Percentiles rank a stretch among this genome's conserved stretches.
phyloP scores from a whole-genome alignment of 2,329 filamentous ascomycete genomes.

The Colletotrichum cordylinicola region DNA sequence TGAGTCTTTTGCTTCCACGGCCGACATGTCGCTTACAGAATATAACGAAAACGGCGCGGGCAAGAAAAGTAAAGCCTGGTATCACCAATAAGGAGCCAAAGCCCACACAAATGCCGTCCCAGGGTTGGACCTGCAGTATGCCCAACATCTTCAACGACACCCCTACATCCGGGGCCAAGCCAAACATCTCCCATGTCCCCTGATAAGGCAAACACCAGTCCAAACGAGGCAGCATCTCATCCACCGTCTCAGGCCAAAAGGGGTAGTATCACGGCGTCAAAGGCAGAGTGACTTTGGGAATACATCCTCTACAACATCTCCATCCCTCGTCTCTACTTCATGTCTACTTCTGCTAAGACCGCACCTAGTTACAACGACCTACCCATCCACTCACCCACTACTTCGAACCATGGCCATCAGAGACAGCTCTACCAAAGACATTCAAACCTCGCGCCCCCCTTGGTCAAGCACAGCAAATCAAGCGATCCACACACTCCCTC shows the following conservation, averaged over 20 bases:
- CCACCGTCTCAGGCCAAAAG: neutral
- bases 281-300: neutral
- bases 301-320: neutral
- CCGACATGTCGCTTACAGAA: neutral
- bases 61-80: neutral
- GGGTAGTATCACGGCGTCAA: neutral
- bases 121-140: neutral
- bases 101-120: neutral
- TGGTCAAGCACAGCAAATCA: neutral
- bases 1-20: neutral
- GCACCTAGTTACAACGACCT: neutral
- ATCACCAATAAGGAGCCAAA: neutral
- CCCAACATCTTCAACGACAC: neutral
- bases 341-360: neutral
- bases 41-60: neutral
- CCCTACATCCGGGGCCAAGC: neutral
- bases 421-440: neutral
- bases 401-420: neutral
- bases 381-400: neutral
- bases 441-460: neutral
- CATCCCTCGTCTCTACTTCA: neutral
- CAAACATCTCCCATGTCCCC: neutral
- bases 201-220: neutral
- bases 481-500: neutral
- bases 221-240: neutral